These are phyloP conservation scores for Karstenula rhodostoma DNA, from an alignment of 2,329 filamentous ascomycete species.

Conservation along the genomic window DNA sequence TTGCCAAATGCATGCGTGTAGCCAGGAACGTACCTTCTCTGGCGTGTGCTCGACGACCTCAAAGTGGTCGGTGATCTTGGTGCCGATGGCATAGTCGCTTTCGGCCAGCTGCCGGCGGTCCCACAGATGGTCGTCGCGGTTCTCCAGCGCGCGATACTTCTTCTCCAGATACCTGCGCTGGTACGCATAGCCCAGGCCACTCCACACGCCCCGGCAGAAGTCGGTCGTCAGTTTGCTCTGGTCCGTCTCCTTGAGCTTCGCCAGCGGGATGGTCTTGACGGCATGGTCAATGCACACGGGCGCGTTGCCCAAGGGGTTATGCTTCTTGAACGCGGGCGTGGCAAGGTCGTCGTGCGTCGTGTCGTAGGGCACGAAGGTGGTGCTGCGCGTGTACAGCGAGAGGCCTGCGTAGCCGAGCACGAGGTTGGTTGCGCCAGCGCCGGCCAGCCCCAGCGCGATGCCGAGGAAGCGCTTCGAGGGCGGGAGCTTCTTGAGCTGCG, in stretches of 20 bases:
- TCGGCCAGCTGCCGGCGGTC: constrained; percentile 43
- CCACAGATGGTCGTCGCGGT: constrained; percentile 46
- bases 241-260: constrained; percentile 42
- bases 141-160: constrained; percentile 43
- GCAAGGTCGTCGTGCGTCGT: constrained; percentile 35
- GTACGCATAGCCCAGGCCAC: constrained; percentile 45
- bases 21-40: constrained; percentile 41
- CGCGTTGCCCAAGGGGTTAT: constrained; percentile 46
- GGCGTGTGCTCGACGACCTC: constrained; percentile 49
- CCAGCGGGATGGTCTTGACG: constrained; percentile 46
- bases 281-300: constrained; percentile 49
- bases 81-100: constrained; percentile 46
- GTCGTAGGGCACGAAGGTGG: constrained; percentile 48
- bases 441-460: constrained; percentile 42
- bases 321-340: constrained; percentile 28
- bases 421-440: constrained; percentile 40
- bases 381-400: constrained; percentile 45
- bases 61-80: constrained; percentile 51
- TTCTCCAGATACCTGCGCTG: constrained; percentile 47
- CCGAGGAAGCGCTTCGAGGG: constrained; percentile 40
- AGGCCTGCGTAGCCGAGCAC: constrained; percentile 46
- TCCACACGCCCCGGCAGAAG: constrained; percentile 51
- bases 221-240: constrained; percentile 42
- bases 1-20: background rate
- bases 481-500: constrained; percentile 40